phyloP scores from a whole-genome alignment of 129 eudicot genomes.

The Artemisia argyi region DNA sequence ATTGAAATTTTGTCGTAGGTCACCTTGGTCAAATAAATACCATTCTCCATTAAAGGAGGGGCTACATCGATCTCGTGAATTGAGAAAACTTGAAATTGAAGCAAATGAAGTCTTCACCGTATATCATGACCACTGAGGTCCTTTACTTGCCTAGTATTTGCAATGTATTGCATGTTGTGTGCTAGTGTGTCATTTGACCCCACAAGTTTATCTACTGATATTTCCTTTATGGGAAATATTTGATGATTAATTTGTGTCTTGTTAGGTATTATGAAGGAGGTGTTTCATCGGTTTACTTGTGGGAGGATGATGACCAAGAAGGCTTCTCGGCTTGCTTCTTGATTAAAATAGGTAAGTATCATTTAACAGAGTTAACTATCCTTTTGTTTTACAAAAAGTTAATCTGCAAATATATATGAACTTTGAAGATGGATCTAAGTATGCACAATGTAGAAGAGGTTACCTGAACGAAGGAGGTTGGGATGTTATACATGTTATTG shows the following conservation, averaged over 20 bases:
- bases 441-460: conserved; percentile 92
- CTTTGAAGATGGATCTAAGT: conserved; percentile 77
- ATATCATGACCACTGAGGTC: conserved; percentile 99
- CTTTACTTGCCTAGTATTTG: conserved; percentile 86
- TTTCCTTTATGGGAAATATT: no score
- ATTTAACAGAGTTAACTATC: neutral
- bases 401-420: conserved; percentile 12
- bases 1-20: conserved; percentile 44
- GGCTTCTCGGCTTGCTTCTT: conserved; percentile 90
- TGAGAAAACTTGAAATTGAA: conserved; percentile 91
- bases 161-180: conserved; percentile 3
- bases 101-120: conserved; percentile 91
- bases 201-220: no score
- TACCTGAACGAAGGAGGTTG: conserved; percentile 89
- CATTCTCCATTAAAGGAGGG: conserved; percentile 95
- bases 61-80: conserved; percentile 63
- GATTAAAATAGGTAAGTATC: conserved; percentile 72
- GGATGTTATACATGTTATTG: conserved; percentile 98
- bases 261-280: conserved; percentile 98
- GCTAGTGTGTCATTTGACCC: no score
- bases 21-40: conserved; percentile 95
- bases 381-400: conserved; percentile 5
- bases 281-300: conserved; percentile 85
- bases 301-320: conserved; percentile 92
- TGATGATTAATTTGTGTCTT: neutral